phyloP scores from a whole-genome alignment of 345 rosid genomes.

The Linum tenue region DNA sequence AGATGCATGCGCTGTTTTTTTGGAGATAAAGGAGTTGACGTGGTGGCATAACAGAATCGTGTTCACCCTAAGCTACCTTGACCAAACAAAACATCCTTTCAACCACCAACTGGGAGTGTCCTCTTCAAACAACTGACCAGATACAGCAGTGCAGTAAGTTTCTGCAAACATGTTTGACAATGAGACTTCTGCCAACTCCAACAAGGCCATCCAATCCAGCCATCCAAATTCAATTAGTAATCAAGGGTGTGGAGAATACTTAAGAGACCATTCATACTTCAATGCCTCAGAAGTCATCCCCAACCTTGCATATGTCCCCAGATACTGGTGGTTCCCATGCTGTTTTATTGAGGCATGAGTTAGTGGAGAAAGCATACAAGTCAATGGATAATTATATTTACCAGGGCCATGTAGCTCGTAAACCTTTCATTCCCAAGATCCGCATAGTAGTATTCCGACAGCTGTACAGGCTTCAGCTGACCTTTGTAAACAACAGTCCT shows the following conservation, averaged over 20 bases:
- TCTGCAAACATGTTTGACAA: constrained; percentile 57
- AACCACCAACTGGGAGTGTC: constrained; percentile 39
- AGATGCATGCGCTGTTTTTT: background rate
- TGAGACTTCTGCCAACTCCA: constrained; percentile 82
- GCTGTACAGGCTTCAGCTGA: constrained; percentile 84
- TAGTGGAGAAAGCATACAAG: constrained; percentile 59
- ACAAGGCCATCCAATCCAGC: constrained; percentile 58
- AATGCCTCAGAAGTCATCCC: constrained; percentile 99
- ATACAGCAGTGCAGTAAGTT: constrained; percentile 56
- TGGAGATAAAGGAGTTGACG: background rate
- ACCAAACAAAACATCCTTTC: constrained; percentile 38
- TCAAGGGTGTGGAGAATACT: constrained; percentile 94
- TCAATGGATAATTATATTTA: constrained; percentile 73
- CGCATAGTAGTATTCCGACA: constrained; percentile 79
- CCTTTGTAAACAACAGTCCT: constrained; percentile 98
- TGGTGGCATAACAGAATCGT: constrained; percentile 15
- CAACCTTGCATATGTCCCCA: constrained; percentile 90
- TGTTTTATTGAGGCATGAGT: constrained; percentile 95
- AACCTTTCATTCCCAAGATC: constrained; percentile 99
- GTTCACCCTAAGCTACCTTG: constrained; percentile 35
- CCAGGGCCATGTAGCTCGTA: constrained; percentile 99
- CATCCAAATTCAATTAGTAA: constrained; percentile 63
- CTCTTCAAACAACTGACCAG: constrained; percentile 44
- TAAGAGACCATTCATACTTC: constrained; percentile 99
- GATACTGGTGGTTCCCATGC: constrained; percentile 84